A percentile compares a stretch with the other conserved stretches of the same genome.
Evolutionary conservation across 176 grass and related monocot species (phyloP).

Genomic region (Raddia guianensis): DNA sequence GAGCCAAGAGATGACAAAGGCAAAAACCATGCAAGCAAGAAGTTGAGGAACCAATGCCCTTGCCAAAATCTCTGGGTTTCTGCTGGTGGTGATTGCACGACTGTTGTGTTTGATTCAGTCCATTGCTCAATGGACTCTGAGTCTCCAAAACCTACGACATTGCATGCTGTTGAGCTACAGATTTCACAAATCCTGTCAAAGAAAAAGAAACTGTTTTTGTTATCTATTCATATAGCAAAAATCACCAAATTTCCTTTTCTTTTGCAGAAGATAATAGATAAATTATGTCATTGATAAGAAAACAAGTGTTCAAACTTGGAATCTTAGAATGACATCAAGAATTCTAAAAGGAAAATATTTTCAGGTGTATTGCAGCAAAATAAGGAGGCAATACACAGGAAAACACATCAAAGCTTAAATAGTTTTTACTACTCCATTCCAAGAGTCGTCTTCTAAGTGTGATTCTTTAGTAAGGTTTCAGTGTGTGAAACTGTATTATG

Average conservation of each 20-base stretch:
- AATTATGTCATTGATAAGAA: constrained; percentile 4
- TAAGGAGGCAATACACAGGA: no score
- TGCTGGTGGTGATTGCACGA: constrained; percentile 37
- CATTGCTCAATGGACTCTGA: constrained; percentile 59
- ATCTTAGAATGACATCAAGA: background rate
- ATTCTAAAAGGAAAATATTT: background rate
- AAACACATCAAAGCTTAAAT: no score
- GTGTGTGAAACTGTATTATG: constrained; percentile 1
- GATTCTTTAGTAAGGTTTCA: constrained; percentile 9
- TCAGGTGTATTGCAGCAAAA: background rate
- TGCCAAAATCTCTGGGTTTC: constrained; percentile 88
- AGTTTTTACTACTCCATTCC: background rate
- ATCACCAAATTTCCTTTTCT: no score
- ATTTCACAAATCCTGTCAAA: constrained; percentile 83
- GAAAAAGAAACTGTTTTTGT: constrained; percentile 23
- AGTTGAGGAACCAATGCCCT: constrained; percentile 90
- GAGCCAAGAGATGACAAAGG: constrained; percentile 94
- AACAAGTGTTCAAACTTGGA: background rate
- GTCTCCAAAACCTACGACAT: constrained; percentile 65
- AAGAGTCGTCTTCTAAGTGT: background rate
- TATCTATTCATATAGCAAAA: constrained; percentile 1
- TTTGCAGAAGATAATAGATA: background rate
- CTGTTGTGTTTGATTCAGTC: constrained; percentile 50
- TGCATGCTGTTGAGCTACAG: constrained; percentile 74
- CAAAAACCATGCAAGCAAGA: constrained; percentile 94